Evolutionary conservation across 148 eudicot species (phyloP).

Genomic region (Diospyros lotus): DNA sequence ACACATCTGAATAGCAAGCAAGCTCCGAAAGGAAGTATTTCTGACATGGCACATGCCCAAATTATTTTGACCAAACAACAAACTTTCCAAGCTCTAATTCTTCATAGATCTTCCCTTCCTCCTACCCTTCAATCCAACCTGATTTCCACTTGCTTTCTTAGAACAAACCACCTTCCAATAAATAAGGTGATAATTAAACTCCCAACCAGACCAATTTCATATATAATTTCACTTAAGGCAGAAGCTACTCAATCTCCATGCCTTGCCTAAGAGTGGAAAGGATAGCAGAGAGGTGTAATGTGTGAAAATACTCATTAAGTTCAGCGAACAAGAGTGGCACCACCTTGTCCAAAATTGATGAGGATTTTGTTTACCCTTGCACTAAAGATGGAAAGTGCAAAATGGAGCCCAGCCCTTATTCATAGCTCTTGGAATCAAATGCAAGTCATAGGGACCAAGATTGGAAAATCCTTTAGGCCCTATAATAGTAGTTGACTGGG

Average conservation of each 20-base stretch:
- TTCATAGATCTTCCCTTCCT: background rate
- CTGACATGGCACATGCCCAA: background rate
- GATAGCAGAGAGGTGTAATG: background rate
- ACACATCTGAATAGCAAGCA: background rate
- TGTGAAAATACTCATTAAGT: too few species aligned
- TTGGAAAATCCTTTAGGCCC: too few species aligned
- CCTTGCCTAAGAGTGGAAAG: background rate
- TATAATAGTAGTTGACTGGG: too few species aligned
- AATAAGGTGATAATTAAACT: background rate
- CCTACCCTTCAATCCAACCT: background rate
- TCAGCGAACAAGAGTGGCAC: background rate
- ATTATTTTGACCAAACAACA: background rate
- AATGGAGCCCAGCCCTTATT: too few species aligned
- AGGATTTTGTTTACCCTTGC: background rate
- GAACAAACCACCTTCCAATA: background rate
- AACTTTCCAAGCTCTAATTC: background rate
- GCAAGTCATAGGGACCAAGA: too few species aligned
- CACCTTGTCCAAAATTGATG: background rate
- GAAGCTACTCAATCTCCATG: background rate
- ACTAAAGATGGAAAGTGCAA: too few species aligned
- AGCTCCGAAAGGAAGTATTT: background rate
- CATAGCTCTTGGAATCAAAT: too few species aligned
- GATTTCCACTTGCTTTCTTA: constrained; percentile 6
- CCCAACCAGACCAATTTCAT: background rate
- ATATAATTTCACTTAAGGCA: background rate